Conservation (phyloP, 1,284 basidiomycete genomes). For the Rhodotorula mucilaginosa region DNA sequence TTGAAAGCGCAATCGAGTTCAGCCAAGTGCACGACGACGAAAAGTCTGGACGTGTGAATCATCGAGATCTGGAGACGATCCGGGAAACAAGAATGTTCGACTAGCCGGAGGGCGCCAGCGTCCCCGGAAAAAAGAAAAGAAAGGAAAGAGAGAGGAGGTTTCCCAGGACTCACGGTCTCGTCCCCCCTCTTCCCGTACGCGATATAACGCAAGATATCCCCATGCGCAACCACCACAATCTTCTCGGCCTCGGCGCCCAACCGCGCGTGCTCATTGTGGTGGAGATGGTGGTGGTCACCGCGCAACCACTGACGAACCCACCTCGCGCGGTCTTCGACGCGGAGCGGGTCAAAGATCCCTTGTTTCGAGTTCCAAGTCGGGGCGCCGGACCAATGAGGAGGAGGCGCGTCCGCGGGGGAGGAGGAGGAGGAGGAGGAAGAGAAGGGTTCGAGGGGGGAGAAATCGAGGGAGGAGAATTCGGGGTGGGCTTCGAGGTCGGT, state of each 20-base stretch:
- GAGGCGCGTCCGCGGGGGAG: not conserved
- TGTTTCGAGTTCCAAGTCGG: conserved; percentile 46
- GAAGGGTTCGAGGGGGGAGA: conserved; percentile 34
- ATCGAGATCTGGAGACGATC: too few species aligned
- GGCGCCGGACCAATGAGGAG: conserved; percentile 32
- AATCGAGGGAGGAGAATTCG: conserved; percentile 47
- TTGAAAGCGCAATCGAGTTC: too few species aligned
- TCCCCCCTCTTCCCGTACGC: conserved; percentile 45
- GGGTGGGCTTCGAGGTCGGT: conserved; percentile 44
- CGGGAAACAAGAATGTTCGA: not conserved
- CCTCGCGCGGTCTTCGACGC: conserved; percentile 44
- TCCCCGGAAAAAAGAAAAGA: too few species aligned
- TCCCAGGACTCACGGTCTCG: conserved; percentile 36
- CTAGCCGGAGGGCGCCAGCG: too few species aligned
- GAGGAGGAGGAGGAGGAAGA: not conserved
- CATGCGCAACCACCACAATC: conserved; percentile 52
- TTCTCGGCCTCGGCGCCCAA: conserved; percentile 43
- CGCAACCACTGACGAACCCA: conserved; percentile 48
- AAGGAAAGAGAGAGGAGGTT: not conserved
- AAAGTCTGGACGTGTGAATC: too few species aligned
- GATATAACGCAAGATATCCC: conserved; percentile 50
- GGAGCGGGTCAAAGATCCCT: conserved; percentile 47
- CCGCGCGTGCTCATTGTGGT: too few species aligned
- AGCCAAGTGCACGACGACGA: too few species aligned
- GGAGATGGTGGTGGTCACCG: conserved; percentile 30